Percentiles rank a stretch among this genome's conserved stretches.
These are phyloP conservation scores for Rhynchosporium agropyri DNA, from an alignment of 2,329 filamentous ascomycete species.

Conservation along the genomic window DNA sequence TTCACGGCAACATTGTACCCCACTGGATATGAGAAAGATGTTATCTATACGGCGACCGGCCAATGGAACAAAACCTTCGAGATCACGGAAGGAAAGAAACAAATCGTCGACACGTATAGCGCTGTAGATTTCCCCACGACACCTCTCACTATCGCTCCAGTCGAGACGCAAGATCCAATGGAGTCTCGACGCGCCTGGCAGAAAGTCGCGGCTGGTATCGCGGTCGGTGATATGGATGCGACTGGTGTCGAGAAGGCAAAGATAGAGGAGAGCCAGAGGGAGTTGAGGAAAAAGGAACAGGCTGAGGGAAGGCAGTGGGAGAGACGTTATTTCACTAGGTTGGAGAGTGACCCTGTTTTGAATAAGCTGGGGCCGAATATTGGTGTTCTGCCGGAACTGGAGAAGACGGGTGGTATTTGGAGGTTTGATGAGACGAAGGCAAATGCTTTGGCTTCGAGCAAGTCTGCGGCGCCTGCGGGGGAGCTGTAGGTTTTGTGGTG, in stretches of 20 bases:
- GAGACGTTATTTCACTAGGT: slow-evolving; percentile 74
- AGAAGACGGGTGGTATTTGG: slow-evolving; percentile 74
- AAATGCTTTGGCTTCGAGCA: background rate
- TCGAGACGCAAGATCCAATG: slow-evolving; percentile 81
- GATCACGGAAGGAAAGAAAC: slow-evolving; percentile 68
- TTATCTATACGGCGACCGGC: slow-evolving; percentile 79
- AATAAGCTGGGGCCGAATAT: slow-evolving; percentile 47
- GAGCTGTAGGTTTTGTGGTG: slow-evolving; percentile 2
- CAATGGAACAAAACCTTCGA: slow-evolving; percentile 87
- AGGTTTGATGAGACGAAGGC: slow-evolving; percentile 58
- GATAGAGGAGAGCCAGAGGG: slow-evolving; percentile 88
- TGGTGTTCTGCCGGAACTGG: slow-evolving; percentile 49
- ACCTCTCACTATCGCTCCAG: slow-evolving; percentile 68
- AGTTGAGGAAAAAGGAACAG: slow-evolving; percentile 72
- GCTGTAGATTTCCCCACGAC: slow-evolving; percentile 61
- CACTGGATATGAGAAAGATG: slow-evolving; percentile 70
- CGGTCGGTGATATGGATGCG: slow-evolving; percentile 79
- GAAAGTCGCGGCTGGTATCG: slow-evolving; percentile 80
- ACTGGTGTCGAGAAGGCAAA: slow-evolving; percentile 79
- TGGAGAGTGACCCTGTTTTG: slow-evolving; percentile 51
- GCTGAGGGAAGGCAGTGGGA: slow-evolving; percentile 79
- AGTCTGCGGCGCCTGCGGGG: slow-evolving; percentile 1
- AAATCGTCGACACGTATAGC: slow-evolving; percentile 62
- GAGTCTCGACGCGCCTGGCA: slow-evolving; percentile 88
- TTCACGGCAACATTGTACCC: slow-evolving; percentile 76